Evolutionary conservation across 2,329 filamentous ascomycete genomes (phyloP), one percentile per base, ranked within the genome.

Genomic region (Aspergillus tubingensis): DNA sequence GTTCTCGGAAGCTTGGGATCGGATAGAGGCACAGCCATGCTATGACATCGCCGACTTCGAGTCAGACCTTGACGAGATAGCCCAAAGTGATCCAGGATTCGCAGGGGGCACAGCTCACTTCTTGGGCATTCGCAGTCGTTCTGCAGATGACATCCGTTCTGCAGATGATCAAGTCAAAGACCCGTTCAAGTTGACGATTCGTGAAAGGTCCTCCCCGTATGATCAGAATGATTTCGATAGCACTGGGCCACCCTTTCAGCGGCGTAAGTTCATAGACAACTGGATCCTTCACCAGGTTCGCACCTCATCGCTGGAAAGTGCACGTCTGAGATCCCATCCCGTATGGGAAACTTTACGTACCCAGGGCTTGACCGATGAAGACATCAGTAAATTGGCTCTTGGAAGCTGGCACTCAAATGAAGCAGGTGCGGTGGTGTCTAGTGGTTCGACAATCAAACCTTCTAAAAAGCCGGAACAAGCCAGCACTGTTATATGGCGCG

Each of bases 211-310:
- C 7, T 61, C 66, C 3, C 67, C 67, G 41, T 68, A 68, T 41
- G 66, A 70, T n/a, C 50, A 6, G 7, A 8, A n/a, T 17, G 47
- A 47, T 15, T 47, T 32, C n/a, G 39, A 11, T 13, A 48, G 21
- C 19, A 13, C 41, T 43, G 41, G 7, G 13, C 50, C 17, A 17
- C 30, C 21, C 44, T n/a, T n/a, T n/a, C 23, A 32, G 25, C 25
- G 25, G 10, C 23, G 8, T 32, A 17, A 57, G 7, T 73, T 71
- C 50, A 65, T 74, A 54, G 70, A 72, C 30, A 69, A 65, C 57
- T 74, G 72, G 72, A 65, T 73, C 36, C 68, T 74, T 0, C 70
- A 75, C 39, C 67, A 69, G 25, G 63, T 75, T 3, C 67, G 71
- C 8, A 71, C 68, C 30, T 75, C 72, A 1, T 65, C 65, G 1